These are phyloP conservation scores for Psilocybe subaeruginosa DNA, from an alignment of 768 basidiomycete species.

Conservation along the genomic window DNA sequence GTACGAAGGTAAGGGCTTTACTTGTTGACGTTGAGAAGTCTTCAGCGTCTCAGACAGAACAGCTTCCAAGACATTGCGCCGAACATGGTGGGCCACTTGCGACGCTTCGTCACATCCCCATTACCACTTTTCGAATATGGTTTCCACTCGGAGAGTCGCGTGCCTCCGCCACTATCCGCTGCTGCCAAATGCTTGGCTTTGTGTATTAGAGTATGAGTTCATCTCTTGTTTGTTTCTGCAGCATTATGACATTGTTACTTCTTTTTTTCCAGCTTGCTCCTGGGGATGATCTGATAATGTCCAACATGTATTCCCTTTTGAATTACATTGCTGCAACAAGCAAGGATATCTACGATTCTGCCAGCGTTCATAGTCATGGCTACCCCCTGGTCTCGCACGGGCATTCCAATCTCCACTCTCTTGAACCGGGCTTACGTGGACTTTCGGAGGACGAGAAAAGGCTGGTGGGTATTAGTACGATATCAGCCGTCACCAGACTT, in stretches of 20 bases:
- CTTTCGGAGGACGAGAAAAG: slow-evolving; percentile 84
- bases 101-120: slow-evolving; percentile 88
- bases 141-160: slow-evolving; percentile 71
- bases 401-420: slow-evolving; percentile 53
- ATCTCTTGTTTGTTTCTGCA: neutral
- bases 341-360: slow-evolving; percentile 70
- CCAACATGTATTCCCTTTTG: slow-evolving; percentile 94
- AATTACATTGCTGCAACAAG: slow-evolving; percentile 89
- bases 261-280: slow-evolving; percentile 63
- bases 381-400: slow-evolving; percentile 48
- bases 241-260: slow-evolving; percentile 2
- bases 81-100: slow-evolving; percentile 75
- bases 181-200: slow-evolving; percentile 90
- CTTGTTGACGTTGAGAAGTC: neutral
- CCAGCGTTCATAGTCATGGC: slow-evolving; percentile 42
- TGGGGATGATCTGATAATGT: slow-evolving; percentile 89
- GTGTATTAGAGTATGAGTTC: slow-evolving; percentile 73
- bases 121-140: slow-evolving; percentile 87
- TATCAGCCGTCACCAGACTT: slow-evolving; percentile 86
- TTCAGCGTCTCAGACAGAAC: neutral
- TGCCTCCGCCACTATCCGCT: slow-evolving; percentile 78
- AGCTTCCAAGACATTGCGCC: slow-evolving; percentile 85
- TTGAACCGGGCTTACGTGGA: slow-evolving; percentile 65
- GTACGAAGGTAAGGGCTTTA: slow-evolving; percentile 68
- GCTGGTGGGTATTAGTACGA: slow-evolving; percentile 86